Base-by-base conservation (phyloP, 495 filamentous ascomycete species). In the Penicillium soppii region DNA sequence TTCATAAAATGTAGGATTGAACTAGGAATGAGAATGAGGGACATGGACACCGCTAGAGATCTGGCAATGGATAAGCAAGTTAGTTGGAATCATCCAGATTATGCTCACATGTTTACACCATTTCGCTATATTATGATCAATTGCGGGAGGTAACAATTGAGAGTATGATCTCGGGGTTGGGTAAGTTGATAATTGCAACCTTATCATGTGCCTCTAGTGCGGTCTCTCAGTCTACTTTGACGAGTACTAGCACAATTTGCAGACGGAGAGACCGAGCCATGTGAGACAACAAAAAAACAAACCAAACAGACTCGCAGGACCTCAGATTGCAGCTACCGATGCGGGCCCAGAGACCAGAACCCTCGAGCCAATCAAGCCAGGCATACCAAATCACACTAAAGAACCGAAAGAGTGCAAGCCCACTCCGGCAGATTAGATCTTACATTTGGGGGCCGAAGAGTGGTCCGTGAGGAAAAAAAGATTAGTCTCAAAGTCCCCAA, bases 381-480 rank as follows among this genome's bases (percentile, higher is more conserved):
- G 13, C 12, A 35, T 12, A 37, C 7, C 8, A 22, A 26, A 16
- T 15, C 13, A 1, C 5, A 25, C 15, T 30, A 36, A 23, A 10
- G 1, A 4, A 15, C 6, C 9, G n/a, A 3, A 36, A n/a, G 13
- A 6, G 20, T 4, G 26, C 7, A 26, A 10, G 20, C 30, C n/a
- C 29, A 26, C 30, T 26, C 16, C 22, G 10, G 6, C 20, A 33
- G 21, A 17, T 10, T 12, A 49, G 13, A 49, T 40, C 36, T 49
- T 12, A 12, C 1, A 30, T 26, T 16, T 48, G 16, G 25, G 44
- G 36, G 25, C 25, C 47, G 25, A 49, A 49, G 26, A 47, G 45
- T 9, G 29, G 22, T 17, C 19, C 5, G 1, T 43, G 40, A 48
- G 17, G 17, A 29, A 4, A 38, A 30, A 16, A 23, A 15, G 17